Percentiles rank a stretch among this genome's conserved stretches.
phyloP scores from a whole-genome alignment of 1,284 basidiomycete genomes.

The Ustilago bromivora region DNA sequence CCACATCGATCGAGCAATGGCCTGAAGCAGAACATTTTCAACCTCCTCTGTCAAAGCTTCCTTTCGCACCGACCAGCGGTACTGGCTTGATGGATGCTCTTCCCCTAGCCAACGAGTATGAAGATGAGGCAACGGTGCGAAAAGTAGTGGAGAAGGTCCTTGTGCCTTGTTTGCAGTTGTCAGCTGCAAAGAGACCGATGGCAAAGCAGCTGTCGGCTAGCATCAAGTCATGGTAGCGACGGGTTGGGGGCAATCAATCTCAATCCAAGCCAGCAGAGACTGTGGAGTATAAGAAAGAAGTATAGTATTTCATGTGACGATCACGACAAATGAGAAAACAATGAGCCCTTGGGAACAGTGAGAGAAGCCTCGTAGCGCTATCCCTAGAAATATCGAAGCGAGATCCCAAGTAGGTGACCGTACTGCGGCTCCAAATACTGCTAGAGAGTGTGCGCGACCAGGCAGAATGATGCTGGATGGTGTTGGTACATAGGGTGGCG shows the following conservation, averaged over 20 bases:
- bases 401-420: neutral
- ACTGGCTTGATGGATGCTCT: conserved; percentile 12
- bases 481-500: conserved; percentile 23
- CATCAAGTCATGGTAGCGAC: neutral
- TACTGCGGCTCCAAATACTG: conserved; percentile 16
- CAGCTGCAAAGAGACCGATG: conserved; percentile 39
- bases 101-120: conserved; percentile 1
- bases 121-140: neutral
- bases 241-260: neutral
- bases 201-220: conserved; percentile 14
- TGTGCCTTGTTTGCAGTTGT: conserved; percentile 34
- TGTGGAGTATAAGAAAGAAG: neutral
- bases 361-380: neutral
- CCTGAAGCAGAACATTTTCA: conserved; percentile 61
- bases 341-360: conserved; percentile 1
- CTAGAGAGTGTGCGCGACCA: neutral
- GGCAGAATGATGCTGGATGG: neutral
- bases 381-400: neutral
- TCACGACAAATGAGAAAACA: neutral
- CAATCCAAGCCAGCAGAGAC: neutral
- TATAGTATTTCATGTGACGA: conserved; percentile 26
- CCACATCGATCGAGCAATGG: conserved; percentile 71
- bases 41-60: conserved; percentile 50
- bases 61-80: conserved; percentile 34
- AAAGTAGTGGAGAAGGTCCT: conserved; percentile 21